phyloP scores from a whole-genome alignment of 2,329 filamentous ascomycete species.

The Colletotrichum somersetense region DNA sequence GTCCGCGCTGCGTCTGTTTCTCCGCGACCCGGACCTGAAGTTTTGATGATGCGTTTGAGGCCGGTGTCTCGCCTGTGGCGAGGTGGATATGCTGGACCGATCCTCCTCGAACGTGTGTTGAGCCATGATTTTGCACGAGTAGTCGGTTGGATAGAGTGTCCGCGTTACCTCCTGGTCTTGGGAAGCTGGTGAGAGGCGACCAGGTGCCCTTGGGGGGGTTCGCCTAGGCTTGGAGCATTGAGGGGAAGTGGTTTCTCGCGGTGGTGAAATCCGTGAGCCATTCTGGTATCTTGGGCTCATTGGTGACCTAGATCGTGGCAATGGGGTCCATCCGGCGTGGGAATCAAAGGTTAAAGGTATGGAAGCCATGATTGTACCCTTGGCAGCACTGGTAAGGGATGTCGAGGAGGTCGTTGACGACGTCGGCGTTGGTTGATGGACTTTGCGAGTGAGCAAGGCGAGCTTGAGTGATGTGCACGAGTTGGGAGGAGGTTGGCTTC shows the following conservation, averaged over 20 bases:
- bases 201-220: background rate
- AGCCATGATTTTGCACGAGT: background rate
- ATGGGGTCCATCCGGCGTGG: background rate
- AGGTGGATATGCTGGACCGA: background rate
- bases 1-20: slow-evolving; percentile 2
- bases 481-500: background rate
- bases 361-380: slow-evolving; percentile 16
- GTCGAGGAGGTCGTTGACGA: background rate
- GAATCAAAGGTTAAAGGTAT: slow-evolving; percentile 6
- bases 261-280: slow-evolving; percentile 1
- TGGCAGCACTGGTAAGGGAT: background rate
- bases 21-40: background rate
- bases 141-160: background rate
- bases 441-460: background rate
- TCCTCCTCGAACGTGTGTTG: background rate
- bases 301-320: background rate
- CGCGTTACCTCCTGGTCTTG: background rate
- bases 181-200: background rate
- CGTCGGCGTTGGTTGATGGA: background rate
- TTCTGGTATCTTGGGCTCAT: background rate
- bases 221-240: background rate
- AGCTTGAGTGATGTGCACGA: background rate
- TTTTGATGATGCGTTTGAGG: background rate
- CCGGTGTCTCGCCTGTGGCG: background rate
- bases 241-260: slow-evolving; percentile 17